phyloP scores from a whole-genome alignment of 352 stramenopile genomes.

The Phytophthora rubi region DNA sequence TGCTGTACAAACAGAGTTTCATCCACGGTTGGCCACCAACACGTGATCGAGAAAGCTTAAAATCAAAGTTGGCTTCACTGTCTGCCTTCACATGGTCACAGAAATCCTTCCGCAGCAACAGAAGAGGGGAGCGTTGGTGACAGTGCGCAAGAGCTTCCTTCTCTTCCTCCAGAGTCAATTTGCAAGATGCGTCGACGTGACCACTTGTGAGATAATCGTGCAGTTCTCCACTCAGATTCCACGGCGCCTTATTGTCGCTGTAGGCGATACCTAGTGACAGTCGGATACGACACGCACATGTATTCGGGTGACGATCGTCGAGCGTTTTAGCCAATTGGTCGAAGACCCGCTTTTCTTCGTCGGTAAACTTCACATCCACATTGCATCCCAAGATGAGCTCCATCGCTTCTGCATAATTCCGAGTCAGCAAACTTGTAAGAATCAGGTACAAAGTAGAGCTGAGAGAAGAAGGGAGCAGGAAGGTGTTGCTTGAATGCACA shows the following conservation, averaged over 20 bases:
- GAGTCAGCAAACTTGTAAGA: conserved; percentile 95
- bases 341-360: conserved; percentile 98
- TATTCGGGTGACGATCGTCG: conserved; percentile 96
- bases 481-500: conserved; percentile 95
- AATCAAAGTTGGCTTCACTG: conserved; percentile 44
- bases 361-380: conserved; percentile 94
- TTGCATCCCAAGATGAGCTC: conserved; percentile 97
- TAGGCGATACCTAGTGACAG: conserved; percentile 90
- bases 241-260: conserved; percentile 92
- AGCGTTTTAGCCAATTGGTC: conserved; percentile 95
- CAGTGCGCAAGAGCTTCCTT: conserved; percentile 87
- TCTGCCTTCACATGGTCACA: conserved; percentile 58
- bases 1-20: conserved; percentile 81
- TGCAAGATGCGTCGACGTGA: conserved; percentile 93
- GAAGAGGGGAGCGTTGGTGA: conserved; percentile 70
- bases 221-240: conserved; percentile 78
- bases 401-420: conserved; percentile 95
- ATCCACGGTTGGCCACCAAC: conserved; percentile 87
- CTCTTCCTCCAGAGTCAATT: conserved; percentile 95
- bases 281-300: conserved; percentile 94
- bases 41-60: conserved; percentile 71
- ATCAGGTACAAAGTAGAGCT: conserved; percentile 98
- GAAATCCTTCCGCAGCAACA: conserved; percentile 72
- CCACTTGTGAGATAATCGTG: conserved; percentile 91
- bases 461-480: conserved; percentile 95